phyloP scores from a whole-genome alignment of 306 rosid genomes.

The Pyrus pyrifolia region DNA sequence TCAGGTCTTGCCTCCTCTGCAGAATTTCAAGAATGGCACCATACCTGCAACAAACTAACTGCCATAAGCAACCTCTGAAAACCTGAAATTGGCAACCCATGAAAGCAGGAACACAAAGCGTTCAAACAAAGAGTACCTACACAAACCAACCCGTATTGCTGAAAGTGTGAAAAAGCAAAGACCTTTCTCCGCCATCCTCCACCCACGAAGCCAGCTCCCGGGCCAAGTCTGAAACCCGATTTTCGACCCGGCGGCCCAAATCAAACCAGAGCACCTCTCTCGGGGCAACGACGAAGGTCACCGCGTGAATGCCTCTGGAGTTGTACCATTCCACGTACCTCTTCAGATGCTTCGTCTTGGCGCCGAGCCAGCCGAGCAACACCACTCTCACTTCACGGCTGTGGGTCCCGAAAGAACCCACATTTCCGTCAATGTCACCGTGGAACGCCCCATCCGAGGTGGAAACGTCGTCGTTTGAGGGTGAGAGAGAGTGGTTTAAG shows the following conservation, averaged over 20 bases:
- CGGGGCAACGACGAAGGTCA: conserved; percentile 59
- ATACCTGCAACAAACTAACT: conserved; percentile 40
- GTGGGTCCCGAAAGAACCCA: conserved; percentile 12
- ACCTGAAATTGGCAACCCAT: not conserved
- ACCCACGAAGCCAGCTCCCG: conserved; percentile 54
- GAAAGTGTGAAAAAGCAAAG: conserved; percentile 72
- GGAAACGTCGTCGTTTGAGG: conserved; percentile 18
- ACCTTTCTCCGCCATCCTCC: conserved; percentile 52
- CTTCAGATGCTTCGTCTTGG: conserved; percentile 60
- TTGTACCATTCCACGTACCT: conserved; percentile 87
- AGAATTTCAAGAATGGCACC: conserved; percentile 59
- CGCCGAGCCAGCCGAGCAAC: conserved; percentile 83
- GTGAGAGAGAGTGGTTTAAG: conserved; percentile 20
- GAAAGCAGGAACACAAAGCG: not conserved
- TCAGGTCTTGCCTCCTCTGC: conserved; percentile 37
- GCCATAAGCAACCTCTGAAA: not conserved
- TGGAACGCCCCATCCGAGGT: conserved; percentile 46
- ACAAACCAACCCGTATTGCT: conserved; percentile 96
- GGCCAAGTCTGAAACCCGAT: conserved; percentile 36
- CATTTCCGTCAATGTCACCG: conserved; percentile 9
- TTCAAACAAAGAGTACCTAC: conserved; percentile 39
- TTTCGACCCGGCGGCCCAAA: conserved; percentile 48
- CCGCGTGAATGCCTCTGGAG: conserved; percentile 57
- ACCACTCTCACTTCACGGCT: conserved; percentile 49
- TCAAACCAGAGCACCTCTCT: conserved; percentile 49